Conservation (phyloP, 2,329 filamentous ascomycete species). For the Diaporthe sp. region DNA sequence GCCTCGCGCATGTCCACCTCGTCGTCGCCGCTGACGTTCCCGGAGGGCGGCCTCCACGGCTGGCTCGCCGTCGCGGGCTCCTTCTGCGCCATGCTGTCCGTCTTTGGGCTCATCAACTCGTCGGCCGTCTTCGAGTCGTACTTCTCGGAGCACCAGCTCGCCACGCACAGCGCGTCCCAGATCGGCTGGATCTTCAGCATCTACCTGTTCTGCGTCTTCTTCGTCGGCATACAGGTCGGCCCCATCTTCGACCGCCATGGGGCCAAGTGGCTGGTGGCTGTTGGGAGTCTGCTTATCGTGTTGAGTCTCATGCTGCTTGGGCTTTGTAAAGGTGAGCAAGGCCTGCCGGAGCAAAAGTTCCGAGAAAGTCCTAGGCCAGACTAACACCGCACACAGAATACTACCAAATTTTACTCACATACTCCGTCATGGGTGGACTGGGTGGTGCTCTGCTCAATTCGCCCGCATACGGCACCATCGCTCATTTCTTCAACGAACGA, state of each 20-base stretch:
- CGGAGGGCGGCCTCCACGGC: slow-evolving; percentile 78
- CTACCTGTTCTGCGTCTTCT: slow-evolving; percentile 85
- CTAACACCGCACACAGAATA: slow-evolving; percentile 60
- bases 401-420: slow-evolving; percentile 85
- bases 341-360: not conserved
- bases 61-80: slow-evolving; percentile 85
- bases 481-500: slow-evolving; percentile 82
- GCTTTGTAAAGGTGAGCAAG: slow-evolving; percentile 67
- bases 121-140: slow-evolving; percentile 85
- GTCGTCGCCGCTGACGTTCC: slow-evolving; percentile 62
- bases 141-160: slow-evolving; percentile 78
- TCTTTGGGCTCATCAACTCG: slow-evolving; percentile 80
- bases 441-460: slow-evolving; percentile 84
- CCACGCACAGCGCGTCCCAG: slow-evolving; percentile 72
- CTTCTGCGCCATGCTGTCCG: slow-evolving; percentile 77
- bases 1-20: slow-evolving; percentile 39
- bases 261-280: slow-evolving; percentile 73
- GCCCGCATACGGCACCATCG: slow-evolving; percentile 79
- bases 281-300: slow-evolving; percentile 73
- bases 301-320: slow-evolving; percentile 76
- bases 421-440: slow-evolving; percentile 79
- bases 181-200: slow-evolving; percentile 91
- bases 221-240: slow-evolving; percentile 84
- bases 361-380: not conserved
- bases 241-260: slow-evolving; percentile 85